phyloP scores from a whole-genome alignment of 208 protist genomes.

The Trypanosoma theileri region DNA sequence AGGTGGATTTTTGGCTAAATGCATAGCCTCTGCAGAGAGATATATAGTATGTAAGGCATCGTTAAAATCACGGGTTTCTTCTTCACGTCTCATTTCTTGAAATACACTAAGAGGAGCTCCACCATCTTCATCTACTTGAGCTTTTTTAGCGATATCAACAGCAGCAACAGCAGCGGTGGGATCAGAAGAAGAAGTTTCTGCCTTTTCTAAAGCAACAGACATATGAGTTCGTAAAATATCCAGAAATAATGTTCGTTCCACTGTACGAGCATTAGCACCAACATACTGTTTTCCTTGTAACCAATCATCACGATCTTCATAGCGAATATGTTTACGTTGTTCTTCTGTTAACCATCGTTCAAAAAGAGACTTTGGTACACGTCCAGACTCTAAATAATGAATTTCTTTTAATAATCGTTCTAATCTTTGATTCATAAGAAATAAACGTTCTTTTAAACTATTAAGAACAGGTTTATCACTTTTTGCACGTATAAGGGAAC shows the following conservation, averaged over 20 bases:
- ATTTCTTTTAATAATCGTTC: slow-evolving; percentile 82
- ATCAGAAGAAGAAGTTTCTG: neutral
- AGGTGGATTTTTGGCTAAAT: slow-evolving; percentile 58
- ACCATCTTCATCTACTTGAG: slow-evolving; percentile 45
- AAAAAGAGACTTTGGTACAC: slow-evolving; percentile 81
- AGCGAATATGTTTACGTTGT: slow-evolving; percentile 67
- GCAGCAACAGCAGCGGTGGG: neutral
- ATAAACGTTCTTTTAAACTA: slow-evolving; percentile 76
- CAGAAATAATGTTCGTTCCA: slow-evolving; percentile 38
- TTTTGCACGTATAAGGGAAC: slow-evolving; percentile 53
- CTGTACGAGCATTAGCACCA: slow-evolving; percentile 28
- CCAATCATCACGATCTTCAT: slow-evolving; percentile 85
- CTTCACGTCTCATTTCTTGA: slow-evolving; percentile 86
- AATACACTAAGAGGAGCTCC: slow-evolving; percentile 83
- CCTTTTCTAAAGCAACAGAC: slow-evolving; percentile 29
- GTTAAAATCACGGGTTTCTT: slow-evolving; percentile 73
- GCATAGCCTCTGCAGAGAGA: slow-evolving; percentile 71
- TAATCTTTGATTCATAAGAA: slow-evolving; percentile 70
- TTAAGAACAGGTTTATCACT: slow-evolving; percentile 67
- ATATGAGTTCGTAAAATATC: slow-evolving; percentile 50
- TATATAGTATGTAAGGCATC: slow-evolving; percentile 68
- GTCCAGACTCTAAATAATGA: slow-evolving; percentile 77
- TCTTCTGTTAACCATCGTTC: slow-evolving; percentile 85
- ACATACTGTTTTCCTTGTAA: slow-evolving; percentile 68
- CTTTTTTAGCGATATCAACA: neutral